Evolutionary conservation across 2,329 filamentous ascomycete species (phyloP).

Genomic region (Nemania sp.): DNA sequence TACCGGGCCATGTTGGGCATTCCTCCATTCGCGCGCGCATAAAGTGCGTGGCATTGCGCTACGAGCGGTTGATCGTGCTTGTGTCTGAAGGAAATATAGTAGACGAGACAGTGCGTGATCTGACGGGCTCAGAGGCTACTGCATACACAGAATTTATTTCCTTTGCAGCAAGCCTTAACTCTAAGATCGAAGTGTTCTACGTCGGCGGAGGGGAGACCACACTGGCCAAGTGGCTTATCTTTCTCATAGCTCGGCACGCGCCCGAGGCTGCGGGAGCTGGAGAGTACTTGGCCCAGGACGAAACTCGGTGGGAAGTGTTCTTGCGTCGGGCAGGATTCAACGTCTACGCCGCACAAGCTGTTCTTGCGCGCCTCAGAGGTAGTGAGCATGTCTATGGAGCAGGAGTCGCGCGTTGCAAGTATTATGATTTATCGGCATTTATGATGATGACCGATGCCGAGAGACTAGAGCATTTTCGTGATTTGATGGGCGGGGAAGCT

Average conservation of each 20-base stretch:
- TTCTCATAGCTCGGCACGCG: conserved; percentile 52
- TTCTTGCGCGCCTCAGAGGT: conserved; percentile 54
- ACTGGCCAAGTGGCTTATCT: conserved; percentile 58
- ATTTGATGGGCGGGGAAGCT: conserved; percentile 55
- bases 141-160: conserved; percentile 54
- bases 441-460: conserved; percentile 57
- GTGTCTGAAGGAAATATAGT: conserved; percentile 57
- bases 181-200: conserved; percentile 47
- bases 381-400: conserved; percentile 30
- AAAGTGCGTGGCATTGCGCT: conserved; percentile 55
- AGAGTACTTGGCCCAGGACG: conserved; percentile 52
- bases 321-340: conserved; percentile 69
- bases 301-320: conserved; percentile 70
- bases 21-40: conserved; percentile 60
- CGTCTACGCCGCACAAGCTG: conserved; percentile 68
- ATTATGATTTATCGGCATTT: conserved; percentile 58
- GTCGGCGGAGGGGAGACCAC: conserved; percentile 54
- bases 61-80: conserved; percentile 69
- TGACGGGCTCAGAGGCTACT: conserved; percentile 46
- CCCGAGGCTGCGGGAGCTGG: conserved; percentile 31
- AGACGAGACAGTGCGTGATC: conserved; percentile 46
- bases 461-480: conserved; percentile 53
- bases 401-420: conserved; percentile 20
- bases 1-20: conserved; percentile 61
- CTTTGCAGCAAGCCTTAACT: conserved; percentile 50